Base-by-base conservation (phyloP, 768 basidiomycete genomes). In the Auriscalpium vulgare region DNA sequence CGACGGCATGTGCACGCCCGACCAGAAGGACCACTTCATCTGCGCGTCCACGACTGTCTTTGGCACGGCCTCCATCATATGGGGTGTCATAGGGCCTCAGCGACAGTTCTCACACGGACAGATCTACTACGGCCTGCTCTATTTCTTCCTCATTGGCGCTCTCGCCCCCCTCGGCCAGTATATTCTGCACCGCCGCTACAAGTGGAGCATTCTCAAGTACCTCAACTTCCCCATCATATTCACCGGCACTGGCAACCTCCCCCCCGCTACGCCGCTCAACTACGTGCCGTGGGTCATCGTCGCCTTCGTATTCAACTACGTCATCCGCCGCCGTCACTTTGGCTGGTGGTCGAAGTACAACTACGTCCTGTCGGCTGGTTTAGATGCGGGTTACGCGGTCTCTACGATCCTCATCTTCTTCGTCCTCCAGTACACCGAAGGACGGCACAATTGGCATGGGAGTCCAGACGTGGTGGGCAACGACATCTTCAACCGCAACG, bases 61-160 rank as follows among this genome's bases (percentile, higher is more conserved):
- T 67, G 87, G 86, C 43, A 88, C 86, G 2, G 88, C 89, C 21
- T 82, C 80, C 58, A 79, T 91, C 59, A 79, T 91, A 60, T 69
- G 67, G 68, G 86, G 90, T 59, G 86, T 88, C 56, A 87, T 92
- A 54, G 88, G 88, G 3, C 89, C 90, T 9, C 74, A 71, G 34
- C 75, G 81, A n/a, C 78, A 84, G 65, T 91, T 88, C 75, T 86
- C 81, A 2, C 47, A 71, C n/a, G 87, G 86, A 10, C 78, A 81
- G 11, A 10, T 46, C 23, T 53, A 53, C 10, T 35, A n/a, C 52
- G 50, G 72, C 3, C n/a, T n/a, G n/a, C 75, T 90, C 4, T 82
- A 81, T 67, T 90, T 88, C 74, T 92, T 92, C 85, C 78, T 90
- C 56, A 65, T 88, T 56, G 91, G 91, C n/a, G n/a, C n/a, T n/a